Conservation (phyloP, 371 early-diverging fungal species). For the Lichtheimia corymbifera region DNA sequence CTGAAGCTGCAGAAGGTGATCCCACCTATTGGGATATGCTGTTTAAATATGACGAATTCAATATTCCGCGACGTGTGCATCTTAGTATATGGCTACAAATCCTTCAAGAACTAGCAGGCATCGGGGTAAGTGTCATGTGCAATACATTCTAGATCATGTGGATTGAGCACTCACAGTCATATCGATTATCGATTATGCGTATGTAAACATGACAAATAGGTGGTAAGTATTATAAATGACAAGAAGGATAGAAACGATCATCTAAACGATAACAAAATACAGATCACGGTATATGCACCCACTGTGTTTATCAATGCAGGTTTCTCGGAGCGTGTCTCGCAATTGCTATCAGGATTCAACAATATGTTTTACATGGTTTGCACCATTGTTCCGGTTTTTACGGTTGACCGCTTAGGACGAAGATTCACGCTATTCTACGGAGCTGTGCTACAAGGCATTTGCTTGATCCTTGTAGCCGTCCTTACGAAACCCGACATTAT, state of each 20-base stretch:
- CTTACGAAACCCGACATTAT: slow-evolving; percentile 35
- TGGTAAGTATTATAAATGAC: slow-evolving; percentile 7
- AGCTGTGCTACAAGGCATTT: slow-evolving; percentile 37
- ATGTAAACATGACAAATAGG: not conserved
- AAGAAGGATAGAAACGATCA: not conserved
- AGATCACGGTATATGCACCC: slow-evolving; percentile 42
- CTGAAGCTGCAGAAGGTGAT: slow-evolving; percentile 30
- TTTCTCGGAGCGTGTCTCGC: slow-evolving; percentile 26
- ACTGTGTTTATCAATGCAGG: slow-evolving; percentile 32
- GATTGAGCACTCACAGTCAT: not conserved
- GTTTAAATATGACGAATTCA: slow-evolving; percentile 29
- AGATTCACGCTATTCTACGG: slow-evolving; percentile 36
- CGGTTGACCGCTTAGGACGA: slow-evolving; percentile 33
- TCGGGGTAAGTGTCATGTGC: slow-evolving; percentile 10
- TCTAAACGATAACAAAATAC: not conserved
- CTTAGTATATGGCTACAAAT: slow-evolving; percentile 40
- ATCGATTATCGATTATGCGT: not conserved
- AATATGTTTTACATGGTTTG: slow-evolving; percentile 34
- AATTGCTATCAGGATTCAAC: slow-evolving; percentile 37
- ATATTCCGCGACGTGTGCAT: slow-evolving; percentile 42
- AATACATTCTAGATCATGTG: not conserved
- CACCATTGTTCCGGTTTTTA: slow-evolving; percentile 36
- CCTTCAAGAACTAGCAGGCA: slow-evolving; percentile 38
- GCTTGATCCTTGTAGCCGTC: slow-evolving; percentile 30
- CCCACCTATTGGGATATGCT: slow-evolving; percentile 37